Evolutionary conservation across 352 stramenopile genomes (phyloP), one percentile per base, ranked within the genome.

Genomic region (Pythium scleroteichum): DNA sequence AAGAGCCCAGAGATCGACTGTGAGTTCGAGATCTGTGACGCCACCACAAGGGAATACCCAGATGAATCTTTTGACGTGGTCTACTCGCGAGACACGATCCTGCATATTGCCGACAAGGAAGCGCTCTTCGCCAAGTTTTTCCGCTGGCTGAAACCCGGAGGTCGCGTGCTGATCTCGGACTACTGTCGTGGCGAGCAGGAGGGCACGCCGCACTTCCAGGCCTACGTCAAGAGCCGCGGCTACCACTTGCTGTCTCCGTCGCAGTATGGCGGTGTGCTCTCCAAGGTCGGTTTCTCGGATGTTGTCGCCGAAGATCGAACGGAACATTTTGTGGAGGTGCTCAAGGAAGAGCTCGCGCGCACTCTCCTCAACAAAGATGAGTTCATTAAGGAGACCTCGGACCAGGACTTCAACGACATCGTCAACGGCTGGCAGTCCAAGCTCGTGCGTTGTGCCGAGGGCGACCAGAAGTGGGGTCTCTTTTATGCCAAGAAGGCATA

Each of bases 71-170:
- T 81, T 59, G 71, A 79, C 47, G 72, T 88, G 22, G 60, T 90
- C 5, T 90, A 90, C 69, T 90, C 81, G 63, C 78, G 81, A 7
- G 81, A 90, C 68, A 90, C 81, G 41, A 88, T 90, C 57, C 68
- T 90, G 29, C 81, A 90, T 59, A 90, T 90, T 59, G 66, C 73
- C 14, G 73, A 86, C 61, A 88, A 90, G 59, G 38, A 71, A 20
- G 62, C 68, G 27, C 63, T 90, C 44, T 88, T 90, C 57, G 66
- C 64, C 47, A 76, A 85, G 67, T 88, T 90, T 54, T 86, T 78
- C 57, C 50, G 55, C 16, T 90, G 81, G 81, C 63, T 90, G 41
- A 87, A 87, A 56, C 81, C 81, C 46, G 76, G 81, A 12, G 81
- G 81, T 38, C 68, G 70, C 10, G 52, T 90, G 42, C 59, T 90